Base-by-base conservation (phyloP, 177 flowering plant species). In the Vitis hybrid region DNA sequence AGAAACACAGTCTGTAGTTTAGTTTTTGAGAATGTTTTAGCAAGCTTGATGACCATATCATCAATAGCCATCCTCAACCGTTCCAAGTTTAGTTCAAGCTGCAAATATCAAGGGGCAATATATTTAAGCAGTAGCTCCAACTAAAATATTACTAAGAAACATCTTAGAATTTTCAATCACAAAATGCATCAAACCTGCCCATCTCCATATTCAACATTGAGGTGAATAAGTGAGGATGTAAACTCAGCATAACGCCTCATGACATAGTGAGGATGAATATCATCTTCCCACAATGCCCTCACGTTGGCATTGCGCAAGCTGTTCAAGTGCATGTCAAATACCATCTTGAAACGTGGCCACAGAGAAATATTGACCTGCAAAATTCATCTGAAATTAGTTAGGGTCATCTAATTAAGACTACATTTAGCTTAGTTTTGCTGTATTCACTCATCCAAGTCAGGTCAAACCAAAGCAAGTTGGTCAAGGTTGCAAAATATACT, bases 271-370 rank as follows among this genome's bases (percentile, higher is more conserved):
- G 99, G 98, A 85, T 88, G 99, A 56, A 91, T 87, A 77, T 96
- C 99, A 82, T 96, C 99, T 84, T 96, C 99, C 99, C 99, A 96
- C 71, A 96, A 79, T 3, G 87, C 83, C 79, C 80, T 90, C 71
- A 92, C 83, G 74, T 88, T 92, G 66, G 99, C 99, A 83, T 85
- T 94, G 2, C 94, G 87, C 71, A 95, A 73, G 83, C 99, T 96
- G 79, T 73, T 88, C 61, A 96, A 88, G 77, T 96, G 98, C 98
- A 94, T 78, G 82, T 96, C 99, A 80, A 96, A 96, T 15, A 94
- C 98, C 92, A 94, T 86, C 86, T 96, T 96, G 81, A 96, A 96
- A 70, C 97, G 97, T 64, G 99, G 99, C 99, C 99, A 96, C 56
- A 96, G 64, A 63, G 93, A 73, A 72, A 96, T 90, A 72, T 96